phyloP scores from a whole-genome alignment of 2,329 filamentous ascomycete genomes.

The Aureobasidium sp. region DNA sequence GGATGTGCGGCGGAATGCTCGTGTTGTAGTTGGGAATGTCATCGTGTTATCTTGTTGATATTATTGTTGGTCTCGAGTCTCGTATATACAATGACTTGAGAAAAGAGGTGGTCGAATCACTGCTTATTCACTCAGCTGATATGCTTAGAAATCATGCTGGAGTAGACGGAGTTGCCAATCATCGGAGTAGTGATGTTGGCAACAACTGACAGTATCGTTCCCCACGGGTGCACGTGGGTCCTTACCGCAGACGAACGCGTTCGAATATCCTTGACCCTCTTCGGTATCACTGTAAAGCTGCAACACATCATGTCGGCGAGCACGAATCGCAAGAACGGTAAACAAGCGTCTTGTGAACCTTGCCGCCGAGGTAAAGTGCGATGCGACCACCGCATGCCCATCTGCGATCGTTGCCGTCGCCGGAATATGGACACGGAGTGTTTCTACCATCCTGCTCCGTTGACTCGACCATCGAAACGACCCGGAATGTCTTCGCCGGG shows the following conservation, averaged over 20 bases:
- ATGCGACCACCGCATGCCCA: conserved; percentile 18
- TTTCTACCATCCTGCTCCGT: conserved; percentile 20
- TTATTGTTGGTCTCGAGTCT: no score
- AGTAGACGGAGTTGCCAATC: not conserved
- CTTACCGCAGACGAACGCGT: not conserved
- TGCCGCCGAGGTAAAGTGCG: conserved; percentile 20
- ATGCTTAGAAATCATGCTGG: not conserved
- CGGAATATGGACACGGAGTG: conserved; percentile 15
- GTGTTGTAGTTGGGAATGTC: conserved; percentile 19
- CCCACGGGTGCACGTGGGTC: not conserved
- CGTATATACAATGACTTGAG: not conserved
- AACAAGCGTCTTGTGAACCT: conserved; percentile 20
- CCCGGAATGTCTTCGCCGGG: not conserved
- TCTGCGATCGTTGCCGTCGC: conserved; percentile 18
- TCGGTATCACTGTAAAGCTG: not conserved
- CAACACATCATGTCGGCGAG: not conserved
- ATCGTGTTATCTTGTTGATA: not conserved
- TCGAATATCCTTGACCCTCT: not conserved
- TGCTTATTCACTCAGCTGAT: not conserved
- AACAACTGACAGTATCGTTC: not conserved
- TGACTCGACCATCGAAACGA: conserved; percentile 11
- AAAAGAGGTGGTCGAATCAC: not conserved
- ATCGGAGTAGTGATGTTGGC: no score
- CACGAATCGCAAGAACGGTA: conserved; percentile 19
- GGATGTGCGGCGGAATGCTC: conserved; percentile 30